phyloP scores from a whole-genome alignment of 129 eudicot genomes.

The Escallonia rubra region DNA sequence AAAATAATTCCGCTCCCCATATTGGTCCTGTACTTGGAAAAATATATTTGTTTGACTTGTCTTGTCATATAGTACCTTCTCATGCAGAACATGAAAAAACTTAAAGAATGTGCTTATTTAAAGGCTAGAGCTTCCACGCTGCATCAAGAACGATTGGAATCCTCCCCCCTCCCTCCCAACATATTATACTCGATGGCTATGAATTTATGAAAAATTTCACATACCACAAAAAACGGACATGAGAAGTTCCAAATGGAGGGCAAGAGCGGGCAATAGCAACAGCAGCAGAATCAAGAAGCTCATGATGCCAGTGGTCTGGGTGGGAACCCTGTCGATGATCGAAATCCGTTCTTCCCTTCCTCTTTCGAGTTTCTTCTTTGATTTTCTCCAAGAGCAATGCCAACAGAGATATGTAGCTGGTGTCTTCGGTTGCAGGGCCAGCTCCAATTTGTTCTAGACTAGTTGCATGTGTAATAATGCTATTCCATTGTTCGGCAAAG shows the following conservation, averaged over 20 bases:
- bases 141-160: too few relatives aligned
- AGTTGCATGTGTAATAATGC: constrained; percentile 50
- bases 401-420: constrained; percentile 34
- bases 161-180: too few relatives aligned
- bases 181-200: neutral
- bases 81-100: too few relatives aligned
- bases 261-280: constrained; percentile 36
- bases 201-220: too few relatives aligned
- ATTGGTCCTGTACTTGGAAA: too few relatives aligned
- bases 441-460: constrained; percentile 13
- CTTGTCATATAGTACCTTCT: too few relatives aligned
- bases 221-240: constrained; percentile 56
- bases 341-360: constrained; percentile 14
- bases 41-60: too few relatives aligned
- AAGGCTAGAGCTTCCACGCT: too few relatives aligned
- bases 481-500: constrained; percentile 69
- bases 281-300: constrained; percentile 62
- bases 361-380: constrained; percentile 38
- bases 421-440: constrained; percentile 14
- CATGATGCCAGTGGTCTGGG: constrained; percentile 59
- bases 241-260: constrained; percentile 54
- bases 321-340: constrained; percentile 4
- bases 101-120: too few relatives aligned
- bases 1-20: too few relatives aligned
- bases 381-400: constrained; percentile 72